Base-by-base conservation (phyloP, 163 green algal genomes). In the Trebouxiophyceae sp. region DNA sequence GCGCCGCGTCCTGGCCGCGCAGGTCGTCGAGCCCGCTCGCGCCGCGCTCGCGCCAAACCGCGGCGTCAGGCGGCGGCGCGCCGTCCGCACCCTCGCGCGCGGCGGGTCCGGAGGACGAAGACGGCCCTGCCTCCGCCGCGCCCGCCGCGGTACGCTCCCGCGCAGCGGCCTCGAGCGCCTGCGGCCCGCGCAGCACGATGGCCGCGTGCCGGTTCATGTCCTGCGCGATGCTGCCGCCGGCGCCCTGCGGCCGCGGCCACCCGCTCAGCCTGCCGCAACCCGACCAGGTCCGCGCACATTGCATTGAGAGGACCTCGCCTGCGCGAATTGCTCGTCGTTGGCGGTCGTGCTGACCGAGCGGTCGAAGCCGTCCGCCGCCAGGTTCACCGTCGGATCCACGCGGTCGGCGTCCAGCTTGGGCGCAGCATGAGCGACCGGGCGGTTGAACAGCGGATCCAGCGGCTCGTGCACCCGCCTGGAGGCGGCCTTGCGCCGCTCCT, bases 351-450 rank as follows among this genome's bases (percentile, higher is more conserved):
- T n/a, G 63, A 4, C 29, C 30, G 5, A 46, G 29, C 62, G 46
- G 34, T 81, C 80, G 22, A 63, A 74, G 28, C 24, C 31, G 28
- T 82, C 76, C 19, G 77, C 80, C 23, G 76, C 68, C 4, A 86
- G 47, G 39, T 86, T 81, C 29, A 86, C 66, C 0, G 77, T 81
- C n/a, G 80, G 77, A 33, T 86, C 74, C 5, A 86, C 74, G 3
- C 57, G 27, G 19, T 31, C 26, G 23, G 24, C 57, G 2, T 57
- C 46, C 8, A 33, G 19, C 12, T 12, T n/a, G 39, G 39, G 12
- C 19, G 39, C 39, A 50, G 39, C 39, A n/a, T 12, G 12, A 16
- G 39, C 12, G 39, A 12, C 39, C 39, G 39, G 12, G 12, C 19
- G 12, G 39, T 16, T 50, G 39, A 50, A 50, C 12, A 50, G 39